phyloP scores from a whole-genome alignment of 2,329 filamentous ascomycete species.

The Knufia petricola region DNA sequence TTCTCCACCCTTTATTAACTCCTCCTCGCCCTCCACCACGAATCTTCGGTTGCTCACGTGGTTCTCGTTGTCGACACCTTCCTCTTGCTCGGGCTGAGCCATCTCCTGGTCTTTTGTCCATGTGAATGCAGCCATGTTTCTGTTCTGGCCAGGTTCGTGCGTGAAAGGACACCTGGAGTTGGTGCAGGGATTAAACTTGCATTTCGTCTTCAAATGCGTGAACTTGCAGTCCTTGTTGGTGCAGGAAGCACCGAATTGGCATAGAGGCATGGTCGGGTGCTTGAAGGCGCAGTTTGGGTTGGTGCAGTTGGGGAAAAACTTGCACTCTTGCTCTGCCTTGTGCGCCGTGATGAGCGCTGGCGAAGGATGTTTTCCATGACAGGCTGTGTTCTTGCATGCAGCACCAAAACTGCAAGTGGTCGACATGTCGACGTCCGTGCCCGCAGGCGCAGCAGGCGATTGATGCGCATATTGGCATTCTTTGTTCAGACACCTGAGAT shows the following conservation, averaged over 20 bases:
- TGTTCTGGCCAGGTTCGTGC: constrained; percentile 75
- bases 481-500: constrained; percentile 75
- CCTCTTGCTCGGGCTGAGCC: constrained; percentile 12
- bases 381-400: constrained; percentile 94
- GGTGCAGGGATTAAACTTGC: constrained; percentile 84
- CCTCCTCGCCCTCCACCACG: constrained; percentile 56
- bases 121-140: constrained; percentile 76
- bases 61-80: constrained; percentile 12
- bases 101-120: constrained; percentile 59
- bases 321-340: constrained; percentile 77
- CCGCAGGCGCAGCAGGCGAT: constrained; percentile 76
- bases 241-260: constrained; percentile 86
- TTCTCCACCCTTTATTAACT: constrained; percentile 58
- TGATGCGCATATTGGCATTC: constrained; percentile 93
- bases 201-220: constrained; percentile 72
- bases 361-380: constrained; percentile 81
- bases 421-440: constrained; percentile 64
- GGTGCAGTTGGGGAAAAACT: constrained; percentile 83
- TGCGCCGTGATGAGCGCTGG: constrained; percentile 70
- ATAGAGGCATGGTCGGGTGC: constrained; percentile 77
- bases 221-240: constrained; percentile 75
- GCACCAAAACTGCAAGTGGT: constrained; percentile 77
- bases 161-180: constrained; percentile 83
- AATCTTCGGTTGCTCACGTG: constrained; percentile 88
- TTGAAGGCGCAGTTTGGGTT: constrained; percentile 81